Evolutionary conservation across 2,329 filamentous ascomycete species (phyloP), one percentile per base, ranked within the genome.

Genomic region (Aspergillus arachidicola): DNA sequence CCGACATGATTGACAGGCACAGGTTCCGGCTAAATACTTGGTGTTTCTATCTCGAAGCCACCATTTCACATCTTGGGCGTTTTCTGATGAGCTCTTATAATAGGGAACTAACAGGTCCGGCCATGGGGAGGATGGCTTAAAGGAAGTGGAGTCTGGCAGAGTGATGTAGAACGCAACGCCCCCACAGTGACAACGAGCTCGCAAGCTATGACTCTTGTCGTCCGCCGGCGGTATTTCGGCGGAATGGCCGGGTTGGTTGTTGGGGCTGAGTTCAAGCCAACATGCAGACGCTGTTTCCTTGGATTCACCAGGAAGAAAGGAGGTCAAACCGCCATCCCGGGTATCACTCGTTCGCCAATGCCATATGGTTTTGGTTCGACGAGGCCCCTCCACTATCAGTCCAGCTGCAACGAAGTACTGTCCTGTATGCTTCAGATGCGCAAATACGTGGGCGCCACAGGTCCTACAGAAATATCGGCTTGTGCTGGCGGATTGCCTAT

Each of bases 1-100:
- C 6, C 89, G 85, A 72, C 89, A 92, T 2, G 86, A 85, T 6
- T 77, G 80, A 73, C 89, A 92, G 1, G 83, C 81, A 69, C 89
- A 91, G 9, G 84, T 82, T 1, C 86, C 86, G 2, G 86, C 85
- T 2, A 88, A 76, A 72, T 87, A 91, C 63, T 81, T 85, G 6
- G 76, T 82, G 11, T 78, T 63, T 7, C 61, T 67, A 7, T 75
- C 75, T 19, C 81, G 78, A n/a, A 90, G 78, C 82, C 86, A 90
- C 87, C 87, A 90, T 67, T 87, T 86, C 4, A 81, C 75, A 66
- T 85, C 78, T 3, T 78, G 67, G 0, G 80, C 76, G 62, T 87
- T 89, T 21, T 71, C 70, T 3, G 71, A 68, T 30, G 74, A 74
- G n/a, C 65, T 61, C 11, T 75, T 76, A 63, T 80, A 71, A 65